Conservation (phyloP, 257 asterid species). For the Lavandula angustifolia region DNA sequence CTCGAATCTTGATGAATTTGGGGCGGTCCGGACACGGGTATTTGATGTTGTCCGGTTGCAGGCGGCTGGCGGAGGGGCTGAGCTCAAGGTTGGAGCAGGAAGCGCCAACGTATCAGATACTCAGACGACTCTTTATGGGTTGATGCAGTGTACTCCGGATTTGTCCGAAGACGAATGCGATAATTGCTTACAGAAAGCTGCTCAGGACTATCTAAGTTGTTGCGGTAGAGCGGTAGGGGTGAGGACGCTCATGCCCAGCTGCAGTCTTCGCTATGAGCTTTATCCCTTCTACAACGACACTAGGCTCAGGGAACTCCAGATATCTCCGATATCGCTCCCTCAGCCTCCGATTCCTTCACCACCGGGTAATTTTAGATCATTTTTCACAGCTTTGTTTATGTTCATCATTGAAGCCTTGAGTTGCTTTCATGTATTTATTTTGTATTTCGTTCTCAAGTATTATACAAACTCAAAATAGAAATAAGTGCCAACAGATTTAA, state of each 20-base stretch:
- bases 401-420: no score
- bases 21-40: slow-evolving; percentile 1
- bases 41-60: slow-evolving; percentile 4
- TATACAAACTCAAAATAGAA: no score
- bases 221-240: background rate
- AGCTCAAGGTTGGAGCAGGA: slow-evolving; percentile 16
- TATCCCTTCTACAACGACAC: slow-evolving; percentile 4
- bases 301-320: slow-evolving; percentile 14
- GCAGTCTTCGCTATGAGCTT: slow-evolving; percentile 18
- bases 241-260: slow-evolving; percentile 23
- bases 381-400: background rate
- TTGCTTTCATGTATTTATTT: no score
- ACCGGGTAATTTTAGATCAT: background rate
- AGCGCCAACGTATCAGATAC: background rate
- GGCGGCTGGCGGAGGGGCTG: slow-evolving; percentile 29
- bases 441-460: no score
- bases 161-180: slow-evolving; percentile 8
- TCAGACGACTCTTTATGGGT: slow-evolving; percentile 1
- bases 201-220: background rate
- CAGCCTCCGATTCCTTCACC: background rate
- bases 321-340: background rate
- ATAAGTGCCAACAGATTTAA: no score
- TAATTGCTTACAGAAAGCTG: background rate
- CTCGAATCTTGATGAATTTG: background rate
- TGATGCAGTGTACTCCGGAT: slow-evolving; percentile 38